phyloP scores from a whole-genome alignment of 139 green algal species.

The Choricystis sp. region DNA sequence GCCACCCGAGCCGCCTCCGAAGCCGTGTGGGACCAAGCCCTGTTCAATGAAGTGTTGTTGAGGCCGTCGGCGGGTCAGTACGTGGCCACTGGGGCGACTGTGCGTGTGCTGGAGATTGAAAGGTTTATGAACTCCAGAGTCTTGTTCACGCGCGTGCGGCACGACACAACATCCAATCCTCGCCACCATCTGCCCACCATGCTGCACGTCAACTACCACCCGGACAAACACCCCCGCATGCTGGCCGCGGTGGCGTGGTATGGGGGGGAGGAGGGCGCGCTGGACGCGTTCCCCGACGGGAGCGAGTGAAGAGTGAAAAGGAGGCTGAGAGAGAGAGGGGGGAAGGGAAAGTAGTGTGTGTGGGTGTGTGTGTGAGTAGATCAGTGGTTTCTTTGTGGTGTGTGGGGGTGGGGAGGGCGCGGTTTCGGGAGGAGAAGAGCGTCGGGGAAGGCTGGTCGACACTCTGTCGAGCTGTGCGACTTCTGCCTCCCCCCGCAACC shows the following conservation, averaged over 20 bases:
- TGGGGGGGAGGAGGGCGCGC: conserved; percentile 28
- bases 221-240: conserved; percentile 51
- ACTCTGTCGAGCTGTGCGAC: no score
- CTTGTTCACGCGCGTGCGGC: conserved; percentile 24
- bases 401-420: no score
- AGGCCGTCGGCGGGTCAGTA: conserved; percentile 27
- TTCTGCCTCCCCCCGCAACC: no score
- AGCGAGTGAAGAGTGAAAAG: conserved; percentile 11
- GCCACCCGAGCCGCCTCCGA: conserved; percentile 27
- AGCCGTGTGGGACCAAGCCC: conserved; percentile 41
- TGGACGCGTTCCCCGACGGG: conserved; percentile 42
- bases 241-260: conserved; percentile 26
- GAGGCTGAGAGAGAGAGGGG: no score
- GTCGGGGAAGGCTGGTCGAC: no score
- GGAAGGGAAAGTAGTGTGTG: not conserved
- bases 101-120: conserved; percentile 27
- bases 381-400: not conserved
- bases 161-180: no score
- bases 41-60: conserved; percentile 51
- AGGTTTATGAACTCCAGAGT: conserved; percentile 39
- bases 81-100: conserved; percentile 15
- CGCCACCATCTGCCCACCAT: conserved; percentile 4
- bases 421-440: no score
- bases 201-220: conserved; percentile 55
- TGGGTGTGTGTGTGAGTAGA: not conserved